Conservation (phyloP, 208 protist species). For the Crithidia acanthocephali region DNA sequence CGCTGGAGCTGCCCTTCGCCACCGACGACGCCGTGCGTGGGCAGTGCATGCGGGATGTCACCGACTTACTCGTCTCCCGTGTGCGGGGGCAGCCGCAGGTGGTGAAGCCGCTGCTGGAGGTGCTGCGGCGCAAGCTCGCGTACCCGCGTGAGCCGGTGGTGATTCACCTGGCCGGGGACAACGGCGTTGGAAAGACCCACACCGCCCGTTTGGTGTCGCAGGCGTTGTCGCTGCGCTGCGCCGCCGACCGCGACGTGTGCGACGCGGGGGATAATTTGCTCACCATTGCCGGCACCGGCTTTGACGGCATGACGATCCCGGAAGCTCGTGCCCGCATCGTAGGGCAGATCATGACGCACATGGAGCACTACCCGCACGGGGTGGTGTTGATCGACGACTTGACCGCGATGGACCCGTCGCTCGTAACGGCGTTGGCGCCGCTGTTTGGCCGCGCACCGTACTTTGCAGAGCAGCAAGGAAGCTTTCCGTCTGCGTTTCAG, state of each 20-base stretch:
- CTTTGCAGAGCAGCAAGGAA: slow-evolving; percentile 68
- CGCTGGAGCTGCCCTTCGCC: slow-evolving; percentile 61
- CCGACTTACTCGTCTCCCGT: slow-evolving; percentile 50
- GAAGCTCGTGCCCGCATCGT: slow-evolving; percentile 50
- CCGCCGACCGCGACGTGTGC: slow-evolving; percentile 40
- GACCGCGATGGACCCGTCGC: slow-evolving; percentile 56
- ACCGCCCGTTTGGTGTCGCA: slow-evolving; percentile 71
- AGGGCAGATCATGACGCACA: slow-evolving; percentile 45
- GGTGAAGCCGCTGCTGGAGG: slow-evolving; percentile 39
- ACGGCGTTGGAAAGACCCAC: slow-evolving; percentile 82
- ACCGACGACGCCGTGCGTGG: slow-evolving; percentile 42
- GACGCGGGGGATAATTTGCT: slow-evolving; percentile 73
- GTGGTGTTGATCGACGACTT: slow-evolving; percentile 83
- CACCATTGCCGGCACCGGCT: slow-evolving; percentile 64
- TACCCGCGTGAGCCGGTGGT: slow-evolving; percentile 67
- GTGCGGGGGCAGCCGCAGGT: slow-evolving; percentile 70
- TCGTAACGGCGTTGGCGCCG: slow-evolving; percentile 60
- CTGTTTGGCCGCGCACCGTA: slow-evolving; percentile 69
- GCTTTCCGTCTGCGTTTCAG: background rate
- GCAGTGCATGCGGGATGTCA: slow-evolving; percentile 41
- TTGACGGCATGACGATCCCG: slow-evolving; percentile 43
- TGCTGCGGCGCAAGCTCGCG: slow-evolving; percentile 65
- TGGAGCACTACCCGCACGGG: slow-evolving; percentile 68
- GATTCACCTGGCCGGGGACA: slow-evolving; percentile 84
- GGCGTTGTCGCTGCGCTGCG: slow-evolving; percentile 59